Conservation (phyloP, 352 stramenopile genomes). For the Phytophthora agathidicida region DNA sequence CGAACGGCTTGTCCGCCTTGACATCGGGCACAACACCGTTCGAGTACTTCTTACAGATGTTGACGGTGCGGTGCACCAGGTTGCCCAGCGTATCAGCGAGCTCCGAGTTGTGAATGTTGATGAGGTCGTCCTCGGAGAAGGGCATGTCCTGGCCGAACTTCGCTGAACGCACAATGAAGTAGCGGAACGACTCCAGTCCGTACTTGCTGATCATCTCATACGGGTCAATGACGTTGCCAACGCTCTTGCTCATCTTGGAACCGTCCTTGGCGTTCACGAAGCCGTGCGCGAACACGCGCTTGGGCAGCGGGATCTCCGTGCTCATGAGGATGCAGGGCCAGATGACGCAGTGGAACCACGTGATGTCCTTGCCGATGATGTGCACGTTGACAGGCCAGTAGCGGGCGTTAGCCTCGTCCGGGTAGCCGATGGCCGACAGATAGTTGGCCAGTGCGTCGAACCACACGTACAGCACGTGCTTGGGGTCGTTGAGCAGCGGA, state of each 20-base stretch:
- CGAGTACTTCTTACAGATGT: slow-evolving; percentile 96
- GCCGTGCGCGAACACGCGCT: slow-evolving; percentile 96
- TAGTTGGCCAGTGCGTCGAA: slow-evolving; percentile 99
- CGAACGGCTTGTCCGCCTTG: slow-evolving; percentile 74
- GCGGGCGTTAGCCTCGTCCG: slow-evolving; percentile 73
- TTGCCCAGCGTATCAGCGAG: slow-evolving; percentile 94
- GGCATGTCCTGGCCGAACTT: slow-evolving; percentile 97
- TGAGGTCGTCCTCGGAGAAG: slow-evolving; percentile 92
- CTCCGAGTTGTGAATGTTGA: slow-evolving; percentile 98
- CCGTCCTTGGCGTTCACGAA: slow-evolving; percentile 99
- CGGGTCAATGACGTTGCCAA: slow-evolving; percentile 98
- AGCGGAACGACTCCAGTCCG: slow-evolving; percentile 96
- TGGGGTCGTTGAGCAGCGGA: slow-evolving; percentile 92
- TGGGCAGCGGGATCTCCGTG: slow-evolving; percentile 92
- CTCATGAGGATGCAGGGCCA: slow-evolving; percentile 99
- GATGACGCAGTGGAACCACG: slow-evolving; percentile 99
- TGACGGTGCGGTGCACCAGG: slow-evolving; percentile 96
- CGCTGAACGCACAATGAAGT: slow-evolving; percentile 90
- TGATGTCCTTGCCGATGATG: slow-evolving; percentile 98
- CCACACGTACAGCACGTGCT: slow-evolving; percentile 99
- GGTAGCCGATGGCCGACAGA: slow-evolving; percentile 96
- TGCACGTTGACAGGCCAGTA: slow-evolving; percentile 88
- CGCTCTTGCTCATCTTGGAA: slow-evolving; percentile 99
- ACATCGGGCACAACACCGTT: slow-evolving; percentile 78
- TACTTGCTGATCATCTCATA: slow-evolving; percentile 95